Evolutionary conservation across 1,139 yeast genomes (phyloP).

Genomic region (Wickerhamomyces sp.): DNA sequence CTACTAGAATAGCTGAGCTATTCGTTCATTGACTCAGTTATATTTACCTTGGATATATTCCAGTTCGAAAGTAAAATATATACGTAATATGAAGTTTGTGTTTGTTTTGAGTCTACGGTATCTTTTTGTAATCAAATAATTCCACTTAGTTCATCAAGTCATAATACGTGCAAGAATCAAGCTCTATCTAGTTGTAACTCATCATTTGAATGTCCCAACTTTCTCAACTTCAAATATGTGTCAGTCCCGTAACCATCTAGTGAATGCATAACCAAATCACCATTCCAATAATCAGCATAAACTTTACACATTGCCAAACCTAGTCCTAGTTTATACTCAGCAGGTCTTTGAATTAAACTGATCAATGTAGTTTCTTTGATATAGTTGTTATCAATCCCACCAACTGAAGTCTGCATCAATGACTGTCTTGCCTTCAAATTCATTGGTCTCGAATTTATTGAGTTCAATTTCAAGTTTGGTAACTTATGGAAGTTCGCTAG

Average conservation of each 20-base stretch:
- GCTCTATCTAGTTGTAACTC: slow-evolving; percentile 75
- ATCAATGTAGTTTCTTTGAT: slow-evolving; percentile 38
- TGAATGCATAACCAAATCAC: slow-evolving; percentile 74
- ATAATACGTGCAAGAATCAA: slow-evolving; percentile 20
- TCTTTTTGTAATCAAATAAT: too few species aligned
- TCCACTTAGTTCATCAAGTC: too few species aligned
- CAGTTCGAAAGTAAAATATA: not conserved
- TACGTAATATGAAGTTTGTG: too few species aligned
- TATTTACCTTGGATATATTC: not conserved
- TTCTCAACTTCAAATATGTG: slow-evolving; percentile 71
- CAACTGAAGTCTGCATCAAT: slow-evolving; percentile 23
- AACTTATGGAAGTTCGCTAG: slow-evolving; percentile 61
- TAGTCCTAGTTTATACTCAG: slow-evolving; percentile 70
- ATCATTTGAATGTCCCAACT: slow-evolving; percentile 59
- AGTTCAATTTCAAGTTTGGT: slow-evolving; percentile 42
- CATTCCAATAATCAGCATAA: slow-evolving; percentile 96
- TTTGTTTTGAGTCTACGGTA: too few species aligned
- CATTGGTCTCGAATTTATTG: slow-evolving; percentile 7
- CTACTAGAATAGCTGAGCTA: not conserved
- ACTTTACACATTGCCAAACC: slow-evolving; percentile 90
- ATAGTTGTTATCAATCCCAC: slow-evolving; percentile 23
- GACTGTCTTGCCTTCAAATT: slow-evolving; percentile 13
- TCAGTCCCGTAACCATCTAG: slow-evolving; percentile 91
- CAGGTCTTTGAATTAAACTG: slow-evolving; percentile 64
- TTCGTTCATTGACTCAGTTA: not conserved